These are phyloP conservation scores for Metschnikowia aberdeeniae DNA, from an alignment of 805 yeast species.

Conservation along the genomic window DNA sequence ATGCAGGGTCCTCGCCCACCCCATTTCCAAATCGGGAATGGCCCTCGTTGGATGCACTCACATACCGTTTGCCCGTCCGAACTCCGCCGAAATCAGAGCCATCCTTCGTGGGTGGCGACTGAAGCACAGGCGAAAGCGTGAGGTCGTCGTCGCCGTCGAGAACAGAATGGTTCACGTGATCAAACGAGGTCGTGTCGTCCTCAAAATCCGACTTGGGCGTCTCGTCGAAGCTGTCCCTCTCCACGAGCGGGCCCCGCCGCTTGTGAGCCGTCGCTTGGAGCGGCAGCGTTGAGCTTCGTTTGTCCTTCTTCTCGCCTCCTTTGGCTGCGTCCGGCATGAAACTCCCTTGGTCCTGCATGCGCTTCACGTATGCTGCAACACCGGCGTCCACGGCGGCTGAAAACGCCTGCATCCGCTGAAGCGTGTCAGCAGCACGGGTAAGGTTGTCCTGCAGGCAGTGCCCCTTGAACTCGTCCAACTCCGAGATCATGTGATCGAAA, in stretches of 20 bases:
- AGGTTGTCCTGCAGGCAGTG: not conserved
- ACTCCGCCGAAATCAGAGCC: not conserved
- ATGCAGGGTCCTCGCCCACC: not conserved
- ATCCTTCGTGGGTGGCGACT: not conserved
- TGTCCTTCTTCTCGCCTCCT: slow-evolving; percentile 6
- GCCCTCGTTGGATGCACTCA: not conserved
- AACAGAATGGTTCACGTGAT: slow-evolving; percentile 22
- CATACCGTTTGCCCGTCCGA: not conserved
- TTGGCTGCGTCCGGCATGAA: not conserved
- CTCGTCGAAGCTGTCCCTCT: slow-evolving; percentile 26
- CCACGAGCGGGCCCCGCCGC: slow-evolving; percentile 5
- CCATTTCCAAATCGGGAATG: slow-evolving; percentile 1
- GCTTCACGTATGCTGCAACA: slow-evolving; percentile 25
- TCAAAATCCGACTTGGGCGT: slow-evolving; percentile 24
- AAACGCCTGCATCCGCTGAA: not conserved
- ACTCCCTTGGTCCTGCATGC: slow-evolving; percentile 7
- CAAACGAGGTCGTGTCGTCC: slow-evolving; percentile 28
- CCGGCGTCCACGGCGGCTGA: slow-evolving; percentile 25
- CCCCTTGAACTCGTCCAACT: slow-evolving; percentile 17
- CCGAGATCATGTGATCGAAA: slow-evolving; percentile 45
- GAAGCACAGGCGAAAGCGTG: slow-evolving; percentile 25
- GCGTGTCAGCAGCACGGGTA: not conserved
- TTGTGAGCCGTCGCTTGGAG: slow-evolving; percentile 13
- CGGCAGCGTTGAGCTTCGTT: slow-evolving; percentile 25
- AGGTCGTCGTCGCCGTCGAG: slow-evolving; percentile 29